Evolutionary conservation across 169 alveolate species (phyloP).

Genomic region (Cryptosporidium muris): DNA sequence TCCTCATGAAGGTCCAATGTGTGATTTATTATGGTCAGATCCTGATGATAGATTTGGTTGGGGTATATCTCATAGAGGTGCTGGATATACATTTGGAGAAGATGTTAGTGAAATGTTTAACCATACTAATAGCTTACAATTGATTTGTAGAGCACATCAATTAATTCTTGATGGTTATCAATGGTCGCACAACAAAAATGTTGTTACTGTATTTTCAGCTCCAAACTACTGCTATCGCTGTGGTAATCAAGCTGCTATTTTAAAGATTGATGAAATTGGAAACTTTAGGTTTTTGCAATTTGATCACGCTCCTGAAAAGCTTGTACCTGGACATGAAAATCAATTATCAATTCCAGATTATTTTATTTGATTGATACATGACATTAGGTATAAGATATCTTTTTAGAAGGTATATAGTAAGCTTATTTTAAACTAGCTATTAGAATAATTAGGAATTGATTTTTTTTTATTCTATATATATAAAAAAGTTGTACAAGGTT

Average conservation of each 20-base stretch:
- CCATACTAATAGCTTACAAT: slow-evolving; percentile 91
- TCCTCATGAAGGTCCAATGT: slow-evolving; percentile 99
- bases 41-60: slow-evolving; percentile 99
- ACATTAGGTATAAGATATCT: not conserved
- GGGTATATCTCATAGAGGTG: slow-evolving; percentile 99
- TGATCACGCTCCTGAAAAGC: slow-evolving; percentile 78
- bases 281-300: slow-evolving; percentile 75
- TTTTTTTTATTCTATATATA: too few species aligned
- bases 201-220: slow-evolving; percentile 98
- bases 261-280: slow-evolving; percentile 94
- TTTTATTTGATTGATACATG: slow-evolving; percentile 14
- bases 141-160: slow-evolving; percentile 99
- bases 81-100: slow-evolving; percentile 99
- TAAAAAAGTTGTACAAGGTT: too few species aligned
- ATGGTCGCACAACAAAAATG: slow-evolving; percentile 92
- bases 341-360: slow-evolving; percentile 68
- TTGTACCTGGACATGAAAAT: slow-evolving; percentile 63
- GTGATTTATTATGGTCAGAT: slow-evolving; percentile 99
- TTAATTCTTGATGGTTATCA: slow-evolving; percentile 99
- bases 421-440: too few species aligned
- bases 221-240: slow-evolving; percentile 99
- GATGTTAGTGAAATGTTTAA: slow-evolving; percentile 94
- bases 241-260: slow-evolving; percentile 97
- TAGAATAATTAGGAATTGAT: too few species aligned
- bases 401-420: too few species aligned